A percentile compares a stretch with the other conserved stretches of the same genome.
phyloP scores from a whole-genome alignment of 2,329 filamentous ascomycete species.

The Botrytis squamosa region DNA sequence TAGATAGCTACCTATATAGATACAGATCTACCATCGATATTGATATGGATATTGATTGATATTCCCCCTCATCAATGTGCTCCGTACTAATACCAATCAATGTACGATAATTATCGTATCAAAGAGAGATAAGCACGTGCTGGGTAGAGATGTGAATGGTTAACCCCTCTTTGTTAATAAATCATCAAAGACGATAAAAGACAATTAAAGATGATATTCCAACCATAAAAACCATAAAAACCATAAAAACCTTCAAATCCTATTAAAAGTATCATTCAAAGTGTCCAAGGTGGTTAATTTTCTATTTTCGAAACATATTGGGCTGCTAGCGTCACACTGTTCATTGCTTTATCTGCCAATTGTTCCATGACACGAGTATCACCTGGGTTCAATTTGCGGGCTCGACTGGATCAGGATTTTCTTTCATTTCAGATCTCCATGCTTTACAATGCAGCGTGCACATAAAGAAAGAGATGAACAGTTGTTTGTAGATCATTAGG shows the following conservation, averaged over 20 bases:
- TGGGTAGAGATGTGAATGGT: not conserved
- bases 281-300: not conserved
- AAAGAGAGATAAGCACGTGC: not conserved
- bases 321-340: slow-evolving; percentile 31
- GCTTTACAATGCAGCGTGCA: not conserved
- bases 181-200: not conserved
- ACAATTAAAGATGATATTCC: no score
- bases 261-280: not conserved
- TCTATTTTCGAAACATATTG: slow-evolving; percentile 26
- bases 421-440: slow-evolving; percentile 12
- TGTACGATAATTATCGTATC: not conserved
- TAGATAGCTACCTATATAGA: not conserved
- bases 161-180: slow-evolving; percentile 16
- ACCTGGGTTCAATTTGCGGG: not conserved
- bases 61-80: not conserved
- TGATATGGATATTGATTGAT: not conserved
- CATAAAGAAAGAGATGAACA: not conserved
- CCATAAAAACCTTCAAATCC: not conserved
- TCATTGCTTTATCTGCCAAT: slow-evolving; percentile 30
- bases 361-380: slow-evolving; percentile 32
- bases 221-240: no score
- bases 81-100: not conserved
- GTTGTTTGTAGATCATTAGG: slow-evolving; percentile 5
- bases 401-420: slow-evolving; percentile 27
- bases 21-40: not conserved